Evolutionary conservation across 2,329 filamentous ascomycete genomes (phyloP), one percentile per base, ranked within the genome.

Genomic region (Gnomoniopsis smithogilvyi): DNA sequence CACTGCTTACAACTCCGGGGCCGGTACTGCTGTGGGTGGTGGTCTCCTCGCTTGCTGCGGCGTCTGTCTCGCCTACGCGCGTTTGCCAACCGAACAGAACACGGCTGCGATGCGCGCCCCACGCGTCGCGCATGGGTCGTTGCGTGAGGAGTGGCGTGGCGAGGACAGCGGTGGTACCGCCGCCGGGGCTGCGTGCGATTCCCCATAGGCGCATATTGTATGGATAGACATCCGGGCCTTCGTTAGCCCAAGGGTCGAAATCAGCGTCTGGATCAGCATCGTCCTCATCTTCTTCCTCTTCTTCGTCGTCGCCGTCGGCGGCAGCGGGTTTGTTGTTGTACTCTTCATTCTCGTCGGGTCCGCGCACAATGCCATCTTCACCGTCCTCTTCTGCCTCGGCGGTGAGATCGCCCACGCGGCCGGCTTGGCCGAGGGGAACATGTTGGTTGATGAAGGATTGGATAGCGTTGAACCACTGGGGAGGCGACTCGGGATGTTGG

Each of bases 201-300:
- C 80, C 82, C 80, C 81, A 84, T 45, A 85, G 73, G 10, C 81
- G 76, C 51, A 79, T 76, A 15, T 81, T 74, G 46, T 79, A 76
- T 1, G 80, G 75, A 59, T 80, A 74, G 10, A 83, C 76, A 61
- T 78, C 76, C 14, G 74, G 70, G 1, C 70, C 63, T 53, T 67
- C 71, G 26, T 45, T 38, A 21, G 49, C 60, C 54, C 54, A 56
- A 21, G 72, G 71, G n/a, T 70, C 64, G 34, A 70, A 68, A 15
- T 67, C 64, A 1, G 69, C 68, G 3, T 69, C 70, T 15, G 68
- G 67, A 6, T 67, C 64, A 15, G 73, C 65, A 21, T 69, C 69
- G 1, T 66, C 62, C 1, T 67, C 66, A 7, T 59, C 60, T 2
- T 67, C 67, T 19, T 64, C 65, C 0, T 64, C 63, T 10, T 66